phyloP scores from a whole-genome alignment of 2,329 filamentous ascomycete genomes.

The Orbilia quercus region DNA sequence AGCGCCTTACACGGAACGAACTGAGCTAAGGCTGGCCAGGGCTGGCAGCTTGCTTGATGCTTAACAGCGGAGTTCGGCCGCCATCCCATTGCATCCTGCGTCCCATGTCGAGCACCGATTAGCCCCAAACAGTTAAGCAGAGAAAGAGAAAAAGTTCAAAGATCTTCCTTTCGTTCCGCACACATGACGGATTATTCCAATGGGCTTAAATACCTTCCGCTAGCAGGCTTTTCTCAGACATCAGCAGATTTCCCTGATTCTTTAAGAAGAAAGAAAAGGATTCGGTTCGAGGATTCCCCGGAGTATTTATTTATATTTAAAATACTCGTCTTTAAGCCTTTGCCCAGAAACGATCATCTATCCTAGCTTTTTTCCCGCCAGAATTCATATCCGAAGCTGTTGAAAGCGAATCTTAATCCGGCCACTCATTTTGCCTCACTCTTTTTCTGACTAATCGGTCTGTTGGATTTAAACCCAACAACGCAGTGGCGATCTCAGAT shows the following conservation, averaged over 20 bases:
- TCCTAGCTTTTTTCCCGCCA: too few species aligned
- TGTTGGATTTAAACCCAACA: background rate
- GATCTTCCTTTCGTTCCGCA: conserved; percentile 24
- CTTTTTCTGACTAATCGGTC: background rate
- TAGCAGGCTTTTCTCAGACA: conserved; percentile 3
- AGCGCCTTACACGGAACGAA: conserved; percentile 21
- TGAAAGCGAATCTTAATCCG: background rate
- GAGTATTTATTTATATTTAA: background rate
- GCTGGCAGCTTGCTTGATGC: conserved; percentile 14
- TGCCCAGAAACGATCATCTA: too few species aligned
- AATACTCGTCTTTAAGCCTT: background rate
- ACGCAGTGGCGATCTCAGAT: too few species aligned
- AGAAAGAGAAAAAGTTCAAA: conserved; percentile 30
- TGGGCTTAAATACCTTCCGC: conserved; percentile 38
- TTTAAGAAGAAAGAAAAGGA: too few species aligned
- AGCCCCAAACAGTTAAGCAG: conserved; percentile 9
- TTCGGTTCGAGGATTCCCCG: too few species aligned
- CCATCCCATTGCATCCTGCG: conserved; percentile 26
- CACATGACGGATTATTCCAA: conserved; percentile 22
- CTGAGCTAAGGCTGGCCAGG: conserved; percentile 34
- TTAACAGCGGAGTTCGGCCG: conserved; percentile 39
- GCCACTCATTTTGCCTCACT: conserved; percentile 3
- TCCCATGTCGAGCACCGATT: conserved; percentile 16
- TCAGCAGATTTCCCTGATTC: too few species aligned
- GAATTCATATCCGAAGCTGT: too few species aligned